A percentile compares a stretch with the other conserved stretches of the same genome.
Evolutionary conservation across 2,329 filamentous ascomycete genomes (phyloP).

Genomic region (Kalmusia sp.): DNA sequence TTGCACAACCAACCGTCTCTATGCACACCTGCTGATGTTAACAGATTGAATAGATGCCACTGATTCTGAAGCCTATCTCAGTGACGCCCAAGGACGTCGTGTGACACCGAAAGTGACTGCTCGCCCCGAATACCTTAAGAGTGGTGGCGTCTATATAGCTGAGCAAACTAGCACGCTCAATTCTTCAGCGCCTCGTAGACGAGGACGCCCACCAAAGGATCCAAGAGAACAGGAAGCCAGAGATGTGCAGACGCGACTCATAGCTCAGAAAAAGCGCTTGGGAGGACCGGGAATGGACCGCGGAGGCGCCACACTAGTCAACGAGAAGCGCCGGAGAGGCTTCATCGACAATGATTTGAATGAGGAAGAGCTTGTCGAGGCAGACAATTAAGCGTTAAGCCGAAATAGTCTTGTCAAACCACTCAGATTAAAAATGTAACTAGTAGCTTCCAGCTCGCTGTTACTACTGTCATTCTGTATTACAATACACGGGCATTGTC

Average conservation of each 20-base stretch:
- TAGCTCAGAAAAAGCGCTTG: constrained; percentile 58
- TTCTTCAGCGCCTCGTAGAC: constrained; percentile 46
- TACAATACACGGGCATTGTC: neutral
- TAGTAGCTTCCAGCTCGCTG: neutral
- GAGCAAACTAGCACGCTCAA: constrained; percentile 23
- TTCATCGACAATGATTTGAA: constrained; percentile 60
- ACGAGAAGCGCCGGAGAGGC: constrained; percentile 56
- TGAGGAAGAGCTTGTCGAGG: constrained; percentile 51
- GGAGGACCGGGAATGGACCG: constrained; percentile 61
- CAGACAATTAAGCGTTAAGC: constrained; percentile 24
- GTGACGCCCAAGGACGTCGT: constrained; percentile 53
- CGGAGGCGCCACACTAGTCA: constrained; percentile 61
- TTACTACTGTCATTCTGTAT: no score
- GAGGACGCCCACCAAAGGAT: constrained; percentile 34
- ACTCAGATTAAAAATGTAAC: no score
- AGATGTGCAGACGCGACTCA: constrained; percentile 54
- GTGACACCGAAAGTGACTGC: constrained; percentile 55
- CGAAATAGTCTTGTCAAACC: neutral
- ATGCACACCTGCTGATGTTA: constrained; percentile 20
- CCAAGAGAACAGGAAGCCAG: constrained; percentile 54
- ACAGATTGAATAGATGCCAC: constrained; percentile 39
- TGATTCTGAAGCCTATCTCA: constrained; percentile 57
- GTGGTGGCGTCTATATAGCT: constrained; percentile 1
- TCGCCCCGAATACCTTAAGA: constrained; percentile 21
- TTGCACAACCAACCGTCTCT: constrained; percentile 46